These are phyloP conservation scores for Pythium dissimile DNA, from an alignment of 352 stramenopile species.

Conservation along the genomic window DNA sequence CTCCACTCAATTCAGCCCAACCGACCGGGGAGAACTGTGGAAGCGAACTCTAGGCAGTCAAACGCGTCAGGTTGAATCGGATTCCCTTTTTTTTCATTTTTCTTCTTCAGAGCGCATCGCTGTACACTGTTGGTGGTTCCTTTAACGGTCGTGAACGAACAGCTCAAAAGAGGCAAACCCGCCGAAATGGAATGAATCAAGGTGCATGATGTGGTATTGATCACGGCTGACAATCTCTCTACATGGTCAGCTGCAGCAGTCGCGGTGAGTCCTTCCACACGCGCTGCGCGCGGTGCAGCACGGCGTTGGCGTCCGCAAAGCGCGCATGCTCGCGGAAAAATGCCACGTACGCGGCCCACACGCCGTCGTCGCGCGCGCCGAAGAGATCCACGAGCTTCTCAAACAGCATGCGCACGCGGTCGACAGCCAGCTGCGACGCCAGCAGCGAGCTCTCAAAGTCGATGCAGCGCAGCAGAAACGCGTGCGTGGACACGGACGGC, in stretches of 20 bases:
- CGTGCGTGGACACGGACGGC: conserved; percentile 48
- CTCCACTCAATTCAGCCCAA: too few species aligned
- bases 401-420: conserved; percentile 61
- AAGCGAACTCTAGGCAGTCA: too few species aligned
- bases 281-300: conserved; percentile 68
- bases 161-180: too few species aligned
- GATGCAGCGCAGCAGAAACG: conserved; percentile 67
- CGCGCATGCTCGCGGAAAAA: conserved; percentile 41
- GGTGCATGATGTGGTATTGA: too few species aligned
- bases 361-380: conserved; percentile 45
- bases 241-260: conserved; percentile 46
- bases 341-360: conserved; percentile 73
- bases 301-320: conserved; percentile 54
- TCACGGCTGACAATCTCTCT: neutral
- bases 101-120: too few species aligned
- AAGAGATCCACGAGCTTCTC: conserved; percentile 85
- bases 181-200: too few species aligned
- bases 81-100: too few species aligned
- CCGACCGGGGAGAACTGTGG: too few species aligned
- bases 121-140: too few species aligned
- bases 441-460: conserved; percentile 58
- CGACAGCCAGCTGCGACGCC: conserved; percentile 26
- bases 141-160: too few species aligned
- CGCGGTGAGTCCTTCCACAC: conserved; percentile 55
- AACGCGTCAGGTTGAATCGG: too few species aligned